Evolutionary conservation across 192 early-diverging fungal species (phyloP), one percentile per base, ranked within the genome.

Genomic region (Mortierella hygrophila): DNA sequence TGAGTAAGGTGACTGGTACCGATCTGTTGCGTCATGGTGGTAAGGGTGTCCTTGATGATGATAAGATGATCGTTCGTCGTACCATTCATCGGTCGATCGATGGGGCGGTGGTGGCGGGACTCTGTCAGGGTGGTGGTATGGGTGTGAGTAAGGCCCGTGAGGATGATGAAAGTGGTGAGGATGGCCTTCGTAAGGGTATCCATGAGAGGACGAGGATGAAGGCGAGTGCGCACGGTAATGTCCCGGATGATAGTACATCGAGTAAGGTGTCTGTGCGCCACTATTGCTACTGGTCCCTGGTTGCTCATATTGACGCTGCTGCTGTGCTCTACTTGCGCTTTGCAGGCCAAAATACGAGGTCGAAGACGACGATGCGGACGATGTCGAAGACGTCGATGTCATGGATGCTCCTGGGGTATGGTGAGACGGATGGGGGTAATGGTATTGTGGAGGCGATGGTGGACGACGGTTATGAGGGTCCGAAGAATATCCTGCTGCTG

Each of bases 341-440:
- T 65, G 60, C n/a, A 65, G 60, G 60, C 60, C 60, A 65, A 32
- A 65, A 26, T 65, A 65, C 29, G 60, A 65, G 4, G 60, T 26
- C 29, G 29, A 65, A 15, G 26, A 29, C 26, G 60, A 65, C 18
- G 47, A 73, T 73, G 72, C 29, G 26, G 72, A 26, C 29, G 73
- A 74, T 21, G n/a, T 46, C 18, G 71, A 72, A n/a, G 71, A 72
- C 4, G 47, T 70, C 32, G 49, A 70, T 37, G n/a, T 55, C 32
- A 41, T 70, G 49, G 68, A 70, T 42, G 65, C 38, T 9, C n/a
- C 65, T 47, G 74, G 20, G 35, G 47, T 37, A 75, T 81, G 72
- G 88, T 88, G 16, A 81, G 81, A 70, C 77, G 87, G 38, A 52
- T 77, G 69, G 23, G 41, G 72, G 42, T 26, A 11, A 79, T 79